These are phyloP conservation scores for maize (Zea mays) DNA, from an alignment of 176 grass and related monocot species.

Conservation along the genomic window DNA sequence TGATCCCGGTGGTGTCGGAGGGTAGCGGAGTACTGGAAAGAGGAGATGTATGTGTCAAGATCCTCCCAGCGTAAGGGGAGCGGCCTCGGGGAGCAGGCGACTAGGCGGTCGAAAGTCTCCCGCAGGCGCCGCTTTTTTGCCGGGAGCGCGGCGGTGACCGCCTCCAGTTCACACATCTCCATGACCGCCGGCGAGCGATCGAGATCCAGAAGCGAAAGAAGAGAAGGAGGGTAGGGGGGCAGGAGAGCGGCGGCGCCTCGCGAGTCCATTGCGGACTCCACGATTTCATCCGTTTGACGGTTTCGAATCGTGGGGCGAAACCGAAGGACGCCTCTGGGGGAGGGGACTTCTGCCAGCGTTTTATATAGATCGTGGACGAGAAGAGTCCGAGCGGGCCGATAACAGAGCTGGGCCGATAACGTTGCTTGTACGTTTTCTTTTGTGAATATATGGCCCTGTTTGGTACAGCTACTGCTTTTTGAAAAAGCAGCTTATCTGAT, in stretches of 20 bases:
- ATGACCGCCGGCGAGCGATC: neutral
- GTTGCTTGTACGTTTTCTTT: too few relatives aligned
- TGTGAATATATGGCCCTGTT: too few relatives aligned
- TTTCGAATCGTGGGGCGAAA: neutral
- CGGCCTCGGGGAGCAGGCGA: constrained; percentile 13
- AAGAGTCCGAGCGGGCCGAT: neutral
- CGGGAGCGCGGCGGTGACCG: constrained; percentile 36
- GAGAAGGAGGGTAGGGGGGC: neutral
- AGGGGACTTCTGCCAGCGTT: neutral
- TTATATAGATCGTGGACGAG: neutral
- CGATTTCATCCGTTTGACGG: neutral
- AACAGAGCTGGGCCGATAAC: neutral
- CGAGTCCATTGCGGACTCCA: neutral
- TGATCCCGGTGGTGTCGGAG: neutral
- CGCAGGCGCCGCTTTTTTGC: constrained; percentile 49
- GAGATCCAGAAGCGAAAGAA: constrained; percentile 7
- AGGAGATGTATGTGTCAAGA: constrained; percentile 47
- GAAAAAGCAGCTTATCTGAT: too few relatives aligned
- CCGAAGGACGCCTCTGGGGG: too few relatives aligned
- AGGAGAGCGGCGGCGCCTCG: neutral
- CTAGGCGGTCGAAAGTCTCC: constrained; percentile 45
- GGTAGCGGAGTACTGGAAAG: constrained; percentile 37
- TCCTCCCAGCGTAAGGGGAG: constrained; percentile 53
- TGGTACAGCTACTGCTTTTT: too few relatives aligned
- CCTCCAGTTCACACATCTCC: constrained; percentile 33